Conservation (phyloP, 352 stramenopile species). For the Globisporangium carolinianum region DNA sequence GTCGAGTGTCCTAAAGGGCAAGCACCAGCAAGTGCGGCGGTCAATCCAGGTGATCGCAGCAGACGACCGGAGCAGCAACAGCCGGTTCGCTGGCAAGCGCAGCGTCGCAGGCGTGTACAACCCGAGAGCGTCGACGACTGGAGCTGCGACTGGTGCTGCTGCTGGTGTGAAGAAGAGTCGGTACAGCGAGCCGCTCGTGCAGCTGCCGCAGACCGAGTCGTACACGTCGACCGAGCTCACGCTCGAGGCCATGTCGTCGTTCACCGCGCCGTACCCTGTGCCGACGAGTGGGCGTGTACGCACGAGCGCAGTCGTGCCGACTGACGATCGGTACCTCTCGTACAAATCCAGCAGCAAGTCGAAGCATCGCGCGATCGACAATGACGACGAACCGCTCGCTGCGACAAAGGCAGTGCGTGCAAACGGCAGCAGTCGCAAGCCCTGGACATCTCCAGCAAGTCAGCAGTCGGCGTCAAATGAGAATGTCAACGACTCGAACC, state of each 20-base stretch:
- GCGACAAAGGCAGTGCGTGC: not conserved
- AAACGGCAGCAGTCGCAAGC: conserved; percentile 5
- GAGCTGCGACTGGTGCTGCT: not conserved
- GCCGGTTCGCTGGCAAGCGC: conserved; percentile 2
- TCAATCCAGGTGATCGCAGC: conserved; percentile 37
- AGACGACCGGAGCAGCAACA: not conserved
- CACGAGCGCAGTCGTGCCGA: too few relatives aligned
- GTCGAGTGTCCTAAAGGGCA: conserved; percentile 31
- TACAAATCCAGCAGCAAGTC: conserved; percentile 25
- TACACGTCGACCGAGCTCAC: conserved; percentile 1
- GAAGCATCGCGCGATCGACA: conserved; percentile 3
- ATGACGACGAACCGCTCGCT: conserved; percentile 8
- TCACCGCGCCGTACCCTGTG: not conserved
- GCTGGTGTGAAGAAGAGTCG: conserved; percentile 11
- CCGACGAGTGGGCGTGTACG: not conserved
- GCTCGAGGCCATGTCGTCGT: conserved; percentile 6
- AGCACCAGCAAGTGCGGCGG: conserved; percentile 25
- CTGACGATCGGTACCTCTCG: conserved; percentile 27
- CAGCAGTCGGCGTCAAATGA: conserved; percentile 1
- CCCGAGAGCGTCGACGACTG: not conserved
- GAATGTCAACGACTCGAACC: conserved; percentile 5
- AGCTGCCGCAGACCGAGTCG: not conserved
- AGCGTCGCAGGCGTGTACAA: conserved; percentile 8
- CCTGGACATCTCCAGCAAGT: not conserved
- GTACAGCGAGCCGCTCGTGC: conserved; percentile 14